Conservation (phyloP, 1,139 yeast species). For the Diutina neorugosa region DNA sequence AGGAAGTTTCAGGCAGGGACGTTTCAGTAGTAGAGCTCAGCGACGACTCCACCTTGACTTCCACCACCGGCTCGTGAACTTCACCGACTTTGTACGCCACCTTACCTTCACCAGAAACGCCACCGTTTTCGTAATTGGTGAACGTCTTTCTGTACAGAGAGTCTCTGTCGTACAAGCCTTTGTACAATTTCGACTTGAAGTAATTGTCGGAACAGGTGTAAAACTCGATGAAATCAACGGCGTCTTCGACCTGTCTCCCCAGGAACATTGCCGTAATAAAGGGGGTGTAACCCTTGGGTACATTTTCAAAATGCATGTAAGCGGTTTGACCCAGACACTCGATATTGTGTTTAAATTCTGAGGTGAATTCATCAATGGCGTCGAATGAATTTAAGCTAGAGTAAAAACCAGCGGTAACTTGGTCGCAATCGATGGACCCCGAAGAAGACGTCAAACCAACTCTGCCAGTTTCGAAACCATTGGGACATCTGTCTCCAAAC, state of each 20-base stretch:
- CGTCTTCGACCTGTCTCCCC: background rate
- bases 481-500: background rate
- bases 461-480: background rate
- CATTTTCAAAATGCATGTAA: background rate
- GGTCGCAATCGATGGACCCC: background rate
- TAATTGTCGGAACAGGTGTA: background rate
- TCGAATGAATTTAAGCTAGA: too few species aligned
- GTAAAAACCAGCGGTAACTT: background rate
- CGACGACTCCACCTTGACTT: too few species aligned
- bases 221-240: background rate
- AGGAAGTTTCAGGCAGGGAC: too few species aligned
- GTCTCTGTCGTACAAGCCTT: background rate
- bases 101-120: background rate
- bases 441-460: slow-evolving; percentile 4
- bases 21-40: too few species aligned
- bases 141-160: background rate
- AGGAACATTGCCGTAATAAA: background rate
- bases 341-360: background rate
- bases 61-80: too few species aligned
- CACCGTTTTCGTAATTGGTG: background rate
- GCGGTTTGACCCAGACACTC: background rate
- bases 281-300: background rate
- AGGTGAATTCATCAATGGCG: too few species aligned
- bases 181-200: background rate
- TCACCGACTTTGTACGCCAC: background rate